Evolutionary conservation across 2,329 filamentous ascomycete genomes (phyloP).

Genomic region (Fusarium annulatum): DNA sequence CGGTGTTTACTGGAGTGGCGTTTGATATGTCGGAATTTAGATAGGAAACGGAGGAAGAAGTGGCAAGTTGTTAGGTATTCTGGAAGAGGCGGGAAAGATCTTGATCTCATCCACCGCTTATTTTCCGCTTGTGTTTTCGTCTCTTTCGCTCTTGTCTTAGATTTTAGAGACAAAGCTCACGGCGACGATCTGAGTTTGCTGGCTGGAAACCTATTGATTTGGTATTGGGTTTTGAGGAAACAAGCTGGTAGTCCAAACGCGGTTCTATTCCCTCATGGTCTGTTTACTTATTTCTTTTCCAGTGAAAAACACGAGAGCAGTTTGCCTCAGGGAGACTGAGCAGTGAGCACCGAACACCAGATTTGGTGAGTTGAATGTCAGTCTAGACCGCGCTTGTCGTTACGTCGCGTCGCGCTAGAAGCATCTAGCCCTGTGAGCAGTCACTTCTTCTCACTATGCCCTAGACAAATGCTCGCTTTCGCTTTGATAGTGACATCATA

Average conservation of each 20-base stretch:
- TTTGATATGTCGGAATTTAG: background rate
- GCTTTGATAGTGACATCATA: background rate
- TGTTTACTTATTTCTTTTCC: too few species aligned
- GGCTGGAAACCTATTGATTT: background rate
- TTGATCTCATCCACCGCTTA: background rate
- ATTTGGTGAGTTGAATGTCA: background rate
- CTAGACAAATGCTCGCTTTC: background rate
- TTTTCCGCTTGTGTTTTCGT: background rate
- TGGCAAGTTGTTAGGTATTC: background rate
- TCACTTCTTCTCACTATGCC: background rate
- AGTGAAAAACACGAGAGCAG: too few species aligned
- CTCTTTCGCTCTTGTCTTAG: background rate
- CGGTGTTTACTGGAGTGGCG: background rate
- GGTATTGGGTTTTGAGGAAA: background rate
- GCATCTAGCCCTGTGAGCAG: background rate
- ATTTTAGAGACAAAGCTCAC: background rate
- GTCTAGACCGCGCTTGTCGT: background rate
- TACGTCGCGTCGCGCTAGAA: background rate
- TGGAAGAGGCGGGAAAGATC: background rate
- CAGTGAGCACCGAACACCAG: too few species aligned
- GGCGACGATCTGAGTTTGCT: background rate
- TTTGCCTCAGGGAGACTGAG: too few species aligned
- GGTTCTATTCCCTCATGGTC: rapidly evolving
- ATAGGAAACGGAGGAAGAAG: background rate
- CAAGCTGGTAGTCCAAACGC: rapidly evolving